phyloP scores from a whole-genome alignment of 352 stramenopile species.

The Sclerospora graminicola region DNA sequence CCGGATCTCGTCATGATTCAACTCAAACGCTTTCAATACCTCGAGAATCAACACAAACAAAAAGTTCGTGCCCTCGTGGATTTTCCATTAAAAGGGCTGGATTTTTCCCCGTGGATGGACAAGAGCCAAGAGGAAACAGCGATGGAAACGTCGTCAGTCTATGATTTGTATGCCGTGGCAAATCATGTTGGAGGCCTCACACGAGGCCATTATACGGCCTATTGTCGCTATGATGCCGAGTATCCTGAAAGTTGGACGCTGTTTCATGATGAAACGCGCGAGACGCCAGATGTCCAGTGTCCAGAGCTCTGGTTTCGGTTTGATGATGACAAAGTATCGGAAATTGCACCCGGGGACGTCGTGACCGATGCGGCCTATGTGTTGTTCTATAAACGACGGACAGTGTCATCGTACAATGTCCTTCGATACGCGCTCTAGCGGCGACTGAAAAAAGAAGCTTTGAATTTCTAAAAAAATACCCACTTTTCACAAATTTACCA shows the following conservation, averaged over 20 bases:
- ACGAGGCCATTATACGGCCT: slow-evolving; percentile 92
- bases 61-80: slow-evolving; percentile 76
- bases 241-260: slow-evolving; percentile 48
- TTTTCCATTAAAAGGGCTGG: slow-evolving; percentile 66
- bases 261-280: slow-evolving; percentile 26
- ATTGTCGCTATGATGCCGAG: slow-evolving; percentile 61
- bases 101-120: slow-evolving; percentile 72
- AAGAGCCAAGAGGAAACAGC: too few species aligned
- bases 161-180: slow-evolving; percentile 96
- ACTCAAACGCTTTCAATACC: slow-evolving; percentile 85
- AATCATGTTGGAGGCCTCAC: slow-evolving; percentile 95
- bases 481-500: too few species aligned
- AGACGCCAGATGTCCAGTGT: slow-evolving; percentile 31
- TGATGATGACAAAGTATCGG: slow-evolving; percentile 72
- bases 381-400: slow-evolving; percentile 86
- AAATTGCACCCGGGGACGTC: slow-evolving; percentile 62
- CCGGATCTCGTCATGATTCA: slow-evolving; percentile 84
- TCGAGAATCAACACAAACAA: slow-evolving; percentile 74
- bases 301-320: slow-evolving; percentile 72
- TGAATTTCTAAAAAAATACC: too few species aligned
- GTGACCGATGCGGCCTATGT: slow-evolving; percentile 85
- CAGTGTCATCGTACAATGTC: slow-evolving; percentile 59
- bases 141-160: slow-evolving; percentile 34
- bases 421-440: slow-evolving; percentile 48
- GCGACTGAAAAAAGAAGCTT: too few species aligned